Conservation (phyloP, 495 filamentous ascomycete species). For the Cercophora newfieldiana region DNA sequence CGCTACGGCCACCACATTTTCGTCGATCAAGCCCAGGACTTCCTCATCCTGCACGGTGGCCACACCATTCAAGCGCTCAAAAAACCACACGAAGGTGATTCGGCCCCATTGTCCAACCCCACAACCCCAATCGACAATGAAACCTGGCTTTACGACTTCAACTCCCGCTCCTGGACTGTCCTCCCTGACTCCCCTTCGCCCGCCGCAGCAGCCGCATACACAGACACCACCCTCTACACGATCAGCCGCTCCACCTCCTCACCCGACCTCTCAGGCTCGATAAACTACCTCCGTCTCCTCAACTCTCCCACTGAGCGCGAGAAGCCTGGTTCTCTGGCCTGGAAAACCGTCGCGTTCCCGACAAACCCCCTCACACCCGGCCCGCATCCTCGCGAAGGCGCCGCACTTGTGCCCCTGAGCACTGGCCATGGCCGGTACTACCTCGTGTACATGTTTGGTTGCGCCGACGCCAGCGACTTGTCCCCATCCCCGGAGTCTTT, state of each 20-base stretch:
- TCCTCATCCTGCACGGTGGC: slow-evolving; percentile 48
- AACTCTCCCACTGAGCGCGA: slow-evolving; percentile 32
- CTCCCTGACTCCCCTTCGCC: slow-evolving; percentile 40
- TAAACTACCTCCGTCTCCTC: slow-evolving; percentile 45
- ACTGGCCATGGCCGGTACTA: slow-evolving; percentile 54
- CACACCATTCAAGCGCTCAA: neutral
- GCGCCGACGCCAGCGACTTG: slow-evolving; percentile 12
- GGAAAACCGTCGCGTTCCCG: slow-evolving; percentile 48
- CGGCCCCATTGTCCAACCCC: neutral
- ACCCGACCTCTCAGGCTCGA: slow-evolving; percentile 31
- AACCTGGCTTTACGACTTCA: slow-evolving; percentile 50
- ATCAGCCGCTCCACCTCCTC: slow-evolving; percentile 31
- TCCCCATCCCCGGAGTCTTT: slow-evolving; percentile 5
- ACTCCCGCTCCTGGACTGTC: slow-evolving; percentile 43
- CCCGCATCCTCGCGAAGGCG: slow-evolving; percentile 45
- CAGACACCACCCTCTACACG: slow-evolving; percentile 45
- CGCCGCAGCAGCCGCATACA: slow-evolving; percentile 40
- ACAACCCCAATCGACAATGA: slow-evolving; percentile 28
- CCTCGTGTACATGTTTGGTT: slow-evolving; percentile 54
- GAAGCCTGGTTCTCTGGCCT: slow-evolving; percentile 31
- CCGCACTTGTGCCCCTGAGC: slow-evolving; percentile 46
- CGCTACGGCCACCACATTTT: slow-evolving; percentile 31
- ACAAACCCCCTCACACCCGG: slow-evolving; percentile 49
- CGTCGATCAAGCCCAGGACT: slow-evolving; percentile 27
- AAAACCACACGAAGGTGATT: neutral